A percentile compares a stretch with the other conserved stretches of the same genome.
These are phyloP conservation scores for Verticillium albo-atrum DNA, from an alignment of 2,329 filamentous ascomycete species.

Conservation along the genomic window DNA sequence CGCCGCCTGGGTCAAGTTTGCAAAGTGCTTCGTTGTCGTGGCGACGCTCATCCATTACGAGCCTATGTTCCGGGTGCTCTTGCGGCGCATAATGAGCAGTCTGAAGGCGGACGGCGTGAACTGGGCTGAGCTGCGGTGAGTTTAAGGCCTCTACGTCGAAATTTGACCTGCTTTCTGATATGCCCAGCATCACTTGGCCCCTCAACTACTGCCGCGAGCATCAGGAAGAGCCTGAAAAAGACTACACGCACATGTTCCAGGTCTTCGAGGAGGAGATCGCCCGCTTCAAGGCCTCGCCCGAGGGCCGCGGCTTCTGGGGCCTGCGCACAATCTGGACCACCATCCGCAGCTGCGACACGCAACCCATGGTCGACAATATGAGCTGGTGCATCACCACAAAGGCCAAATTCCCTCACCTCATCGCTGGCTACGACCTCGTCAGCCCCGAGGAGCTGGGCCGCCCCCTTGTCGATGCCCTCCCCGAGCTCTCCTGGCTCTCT, in stretches of 20 bases:
- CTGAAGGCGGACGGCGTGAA: conserved; percentile 77
- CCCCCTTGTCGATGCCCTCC: conserved; percentile 70
- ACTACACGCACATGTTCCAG: conserved; percentile 65
- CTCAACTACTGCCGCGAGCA: conserved; percentile 64
- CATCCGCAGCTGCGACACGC: conserved; percentile 59
- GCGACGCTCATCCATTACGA: conserved; percentile 81
- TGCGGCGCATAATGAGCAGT: conserved; percentile 65
- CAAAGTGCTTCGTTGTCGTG: conserved; percentile 67
- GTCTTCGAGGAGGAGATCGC: conserved; percentile 74
- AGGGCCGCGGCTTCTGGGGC: conserved; percentile 78
- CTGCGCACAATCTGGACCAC: conserved; percentile 81
- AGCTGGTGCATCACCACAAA: conserved; percentile 83
- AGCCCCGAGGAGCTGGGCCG: conserved; percentile 81
- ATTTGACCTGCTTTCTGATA: conserved; percentile 55
- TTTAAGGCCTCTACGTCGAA: conserved; percentile 49
- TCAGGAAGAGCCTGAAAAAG: conserved; percentile 59
- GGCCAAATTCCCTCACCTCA: conserved; percentile 68
- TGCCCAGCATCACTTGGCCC: conserved; percentile 21
- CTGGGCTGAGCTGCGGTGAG: conserved; percentile 72
- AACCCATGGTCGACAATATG: conserved; percentile 73
- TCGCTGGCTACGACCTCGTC: conserved; percentile 86
- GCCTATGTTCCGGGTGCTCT: conserved; percentile 75
- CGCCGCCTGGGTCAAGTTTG: conserved; percentile 81
- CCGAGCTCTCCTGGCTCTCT: conserved; percentile 89
- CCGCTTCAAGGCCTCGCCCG: conserved; percentile 65